Evolutionary conservation across 805 yeast genomes (phyloP).

Genomic region (Blastobotrys parvus): DNA sequence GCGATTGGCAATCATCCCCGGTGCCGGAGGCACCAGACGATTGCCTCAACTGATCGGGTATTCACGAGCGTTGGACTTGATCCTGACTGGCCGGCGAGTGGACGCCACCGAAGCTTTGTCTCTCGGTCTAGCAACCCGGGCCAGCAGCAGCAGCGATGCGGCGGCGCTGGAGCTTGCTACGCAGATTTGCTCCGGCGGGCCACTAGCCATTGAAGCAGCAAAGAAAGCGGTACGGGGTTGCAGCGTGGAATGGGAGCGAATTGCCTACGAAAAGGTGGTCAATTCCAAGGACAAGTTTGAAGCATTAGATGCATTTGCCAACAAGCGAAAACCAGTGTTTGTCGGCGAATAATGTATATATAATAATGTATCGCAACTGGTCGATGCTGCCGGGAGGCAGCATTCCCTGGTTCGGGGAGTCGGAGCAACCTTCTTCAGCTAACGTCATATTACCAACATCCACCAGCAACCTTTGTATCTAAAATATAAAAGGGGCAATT

Average conservation of each 20-base stretch:
- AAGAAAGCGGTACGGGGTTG: slow-evolving; percentile 24
- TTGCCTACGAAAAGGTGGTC: slow-evolving; percentile 21
- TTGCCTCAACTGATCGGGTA: slow-evolving; percentile 42
- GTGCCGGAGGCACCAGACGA: slow-evolving; percentile 49
- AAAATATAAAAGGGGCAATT: too few species aligned
- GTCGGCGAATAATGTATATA: slow-evolving; percentile 15
- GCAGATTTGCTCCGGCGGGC: slow-evolving; percentile 24
- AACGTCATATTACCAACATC: too few species aligned
- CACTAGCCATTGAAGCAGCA: slow-evolving; percentile 23
- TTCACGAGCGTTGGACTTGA: slow-evolving; percentile 40
- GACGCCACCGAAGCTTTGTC: slow-evolving; percentile 30
- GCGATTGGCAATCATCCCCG: slow-evolving; percentile 38
- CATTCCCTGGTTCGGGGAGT: too few species aligned
- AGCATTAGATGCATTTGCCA: slow-evolving; percentile 33
- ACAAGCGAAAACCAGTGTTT: slow-evolving; percentile 29
- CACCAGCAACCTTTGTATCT: too few species aligned
- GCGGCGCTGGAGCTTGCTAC: slow-evolving; percentile 21
- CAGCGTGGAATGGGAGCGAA: slow-evolving; percentile 20
- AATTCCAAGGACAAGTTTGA: slow-evolving; percentile 29
- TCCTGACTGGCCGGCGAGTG: slow-evolving; percentile 34
- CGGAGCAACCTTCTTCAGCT: too few species aligned
- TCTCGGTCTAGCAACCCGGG: slow-evolving; percentile 31
- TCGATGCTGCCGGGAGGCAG: too few species aligned
- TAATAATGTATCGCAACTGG: too few species aligned
- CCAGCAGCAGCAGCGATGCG: slow-evolving; percentile 18